phyloP scores from a whole-genome alignment of 345 rosid genomes.

The Heritiera fomes region DNA sequence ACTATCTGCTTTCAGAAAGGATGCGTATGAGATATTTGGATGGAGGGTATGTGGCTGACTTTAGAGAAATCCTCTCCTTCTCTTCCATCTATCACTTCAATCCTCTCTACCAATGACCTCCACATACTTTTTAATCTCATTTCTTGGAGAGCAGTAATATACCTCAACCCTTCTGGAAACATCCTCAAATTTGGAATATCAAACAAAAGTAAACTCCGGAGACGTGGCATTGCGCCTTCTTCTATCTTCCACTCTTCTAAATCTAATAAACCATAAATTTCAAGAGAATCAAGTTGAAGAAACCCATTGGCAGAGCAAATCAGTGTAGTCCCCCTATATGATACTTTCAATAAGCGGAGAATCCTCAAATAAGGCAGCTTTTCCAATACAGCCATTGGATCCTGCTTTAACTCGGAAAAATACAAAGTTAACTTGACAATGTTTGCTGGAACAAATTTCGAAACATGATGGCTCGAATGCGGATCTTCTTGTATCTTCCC shows the following conservation, averaged over 20 bases:
- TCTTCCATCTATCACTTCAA: background rate
- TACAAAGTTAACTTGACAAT: background rate
- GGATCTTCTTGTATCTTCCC: background rate
- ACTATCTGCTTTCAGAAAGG: no score
- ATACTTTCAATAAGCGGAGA: accelerated
- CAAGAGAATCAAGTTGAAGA: background rate
- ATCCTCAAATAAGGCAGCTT: background rate
- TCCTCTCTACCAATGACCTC: background rate
- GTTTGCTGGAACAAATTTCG: background rate
- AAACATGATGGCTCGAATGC: background rate
- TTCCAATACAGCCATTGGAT: background rate
- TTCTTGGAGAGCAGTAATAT: background rate
- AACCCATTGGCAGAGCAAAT: background rate
- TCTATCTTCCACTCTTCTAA: background rate
- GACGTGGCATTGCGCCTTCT: background rate
- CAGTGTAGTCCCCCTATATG: background rate
- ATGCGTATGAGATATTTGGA: background rate
- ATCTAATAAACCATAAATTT: accelerated
- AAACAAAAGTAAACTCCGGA: accelerated
- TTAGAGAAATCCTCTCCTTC: conserved; percentile 1
- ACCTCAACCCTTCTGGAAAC: background rate
- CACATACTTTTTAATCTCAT: no score
- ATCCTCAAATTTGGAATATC: accelerated
- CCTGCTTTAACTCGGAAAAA: background rate
- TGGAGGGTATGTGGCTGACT: background rate